Evolutionary conservation across 2,329 filamentous ascomycete species (phyloP).

Genomic region (Verticillium longisporum): DNA sequence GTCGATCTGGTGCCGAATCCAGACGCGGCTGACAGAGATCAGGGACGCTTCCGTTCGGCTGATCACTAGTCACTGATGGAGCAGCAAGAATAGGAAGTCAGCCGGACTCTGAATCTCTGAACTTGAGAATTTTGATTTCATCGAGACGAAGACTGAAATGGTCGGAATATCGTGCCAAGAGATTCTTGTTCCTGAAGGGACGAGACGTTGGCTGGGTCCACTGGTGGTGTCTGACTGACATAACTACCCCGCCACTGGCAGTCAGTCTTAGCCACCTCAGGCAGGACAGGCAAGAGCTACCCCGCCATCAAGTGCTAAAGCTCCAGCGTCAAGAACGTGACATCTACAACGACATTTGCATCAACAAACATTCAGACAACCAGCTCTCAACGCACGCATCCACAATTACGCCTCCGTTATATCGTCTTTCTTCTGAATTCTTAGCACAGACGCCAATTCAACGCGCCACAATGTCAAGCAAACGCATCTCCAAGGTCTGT

Average conservation of each 20-base stretch:
- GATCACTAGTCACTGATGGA: too few species aligned
- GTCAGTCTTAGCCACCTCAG: neutral
- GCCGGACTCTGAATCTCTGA: too few species aligned
- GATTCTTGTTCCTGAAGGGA: neutral
- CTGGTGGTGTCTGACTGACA: neutral
- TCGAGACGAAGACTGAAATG: neutral
- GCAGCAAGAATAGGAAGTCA: too few species aligned
- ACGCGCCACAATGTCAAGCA: constrained; percentile 15
- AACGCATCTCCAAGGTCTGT: constrained; percentile 37
- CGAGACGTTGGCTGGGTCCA: neutral
- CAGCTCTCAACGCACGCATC: too few species aligned
- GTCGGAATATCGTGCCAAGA: neutral
- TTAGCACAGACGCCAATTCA: too few species aligned
- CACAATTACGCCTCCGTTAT: too few species aligned
- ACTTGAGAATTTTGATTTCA: too few species aligned
- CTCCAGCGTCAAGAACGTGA: neutral
- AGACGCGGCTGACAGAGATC: too few species aligned
- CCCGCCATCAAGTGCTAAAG: neutral
- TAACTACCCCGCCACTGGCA: neutral
- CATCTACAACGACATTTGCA: too few species aligned
- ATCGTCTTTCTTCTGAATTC: neutral
- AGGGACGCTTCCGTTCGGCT: too few species aligned
- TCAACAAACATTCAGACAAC: too few species aligned
- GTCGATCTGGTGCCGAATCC: too few species aligned
- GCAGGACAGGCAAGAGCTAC: neutral